Evolutionary conservation across 371 early-diverging fungal species (phyloP).

Genomic region (Mortierella sp.): DNA sequence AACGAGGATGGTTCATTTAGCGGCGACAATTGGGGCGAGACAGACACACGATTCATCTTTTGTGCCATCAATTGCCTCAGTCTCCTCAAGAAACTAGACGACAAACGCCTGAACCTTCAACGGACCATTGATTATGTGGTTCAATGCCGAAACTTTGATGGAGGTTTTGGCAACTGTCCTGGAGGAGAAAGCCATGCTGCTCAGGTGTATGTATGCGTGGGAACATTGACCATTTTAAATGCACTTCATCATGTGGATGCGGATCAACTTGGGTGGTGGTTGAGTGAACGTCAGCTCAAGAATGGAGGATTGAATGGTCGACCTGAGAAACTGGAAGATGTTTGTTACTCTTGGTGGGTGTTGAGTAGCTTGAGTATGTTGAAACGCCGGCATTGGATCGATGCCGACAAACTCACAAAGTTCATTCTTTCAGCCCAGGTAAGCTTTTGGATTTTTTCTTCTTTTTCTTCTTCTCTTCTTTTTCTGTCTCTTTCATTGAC

Average conservation of each 20-base stretch:
- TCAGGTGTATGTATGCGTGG: slow-evolving; percentile 96
- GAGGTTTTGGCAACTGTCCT: slow-evolving; percentile 95
- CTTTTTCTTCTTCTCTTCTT: not conserved
- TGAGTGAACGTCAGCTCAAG: slow-evolving; percentile 92
- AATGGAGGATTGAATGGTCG: slow-evolving; percentile 98
- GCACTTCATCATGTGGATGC: slow-evolving; percentile 77
- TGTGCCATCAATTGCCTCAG: slow-evolving; percentile 83
- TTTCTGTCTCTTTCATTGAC: no score
- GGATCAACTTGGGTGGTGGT: slow-evolving; percentile 88
- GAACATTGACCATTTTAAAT: slow-evolving; percentile 84
- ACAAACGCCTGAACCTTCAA: slow-evolving; percentile 67
- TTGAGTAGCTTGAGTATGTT: slow-evolving; percentile 91
- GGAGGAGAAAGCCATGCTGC: slow-evolving; percentile 98
- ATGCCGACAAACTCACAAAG: slow-evolving; percentile 72
- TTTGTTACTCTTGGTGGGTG: slow-evolving; percentile 99
- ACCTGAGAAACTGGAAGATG: slow-evolving; percentile 97
- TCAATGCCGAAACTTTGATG: slow-evolving; percentile 95
- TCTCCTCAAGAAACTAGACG: slow-evolving; percentile 78
- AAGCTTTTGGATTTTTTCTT: slow-evolving; percentile 11
- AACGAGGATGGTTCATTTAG: slow-evolving; percentile 83
- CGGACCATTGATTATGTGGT: slow-evolving; percentile 83
- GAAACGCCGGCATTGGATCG: slow-evolving; percentile 88
- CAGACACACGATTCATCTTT: slow-evolving; percentile 95
- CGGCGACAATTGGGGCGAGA: slow-evolving; percentile 96
- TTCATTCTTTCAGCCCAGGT: slow-evolving; percentile 93